Conservation (phyloP, 805 yeast genomes). For the Suhomyces kilbournensis region DNA sequence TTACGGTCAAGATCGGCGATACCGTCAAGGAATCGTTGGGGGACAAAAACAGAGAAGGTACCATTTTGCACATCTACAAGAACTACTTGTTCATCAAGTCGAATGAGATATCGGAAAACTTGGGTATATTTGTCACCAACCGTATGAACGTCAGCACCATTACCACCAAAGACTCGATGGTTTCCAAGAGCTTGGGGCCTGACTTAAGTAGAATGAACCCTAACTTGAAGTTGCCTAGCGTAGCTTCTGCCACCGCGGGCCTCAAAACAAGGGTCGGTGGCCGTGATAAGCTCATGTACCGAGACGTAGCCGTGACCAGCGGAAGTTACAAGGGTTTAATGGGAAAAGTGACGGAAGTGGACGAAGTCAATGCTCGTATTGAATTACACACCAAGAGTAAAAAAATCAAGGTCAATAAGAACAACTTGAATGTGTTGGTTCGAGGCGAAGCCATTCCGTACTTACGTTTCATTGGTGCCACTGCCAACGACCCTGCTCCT, state of each 20-base stretch:
- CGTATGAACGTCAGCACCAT: slow-evolving; percentile 76
- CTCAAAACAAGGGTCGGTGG: slow-evolving; percentile 58
- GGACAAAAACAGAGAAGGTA: slow-evolving; percentile 81
- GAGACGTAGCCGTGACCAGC: slow-evolving; percentile 79
- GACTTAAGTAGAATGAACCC: slow-evolving; percentile 91
- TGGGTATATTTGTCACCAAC: slow-evolving; percentile 85
- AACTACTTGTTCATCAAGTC: slow-evolving; percentile 77
- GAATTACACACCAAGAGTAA: slow-evolving; percentile 92
- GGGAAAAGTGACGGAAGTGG: slow-evolving; percentile 92
- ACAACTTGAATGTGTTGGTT: slow-evolving; percentile 67
- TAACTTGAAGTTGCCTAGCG: slow-evolving; percentile 55
- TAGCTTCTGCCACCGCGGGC: slow-evolving; percentile 41
- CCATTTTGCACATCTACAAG: slow-evolving; percentile 81
- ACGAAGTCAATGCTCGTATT: slow-evolving; percentile 85
- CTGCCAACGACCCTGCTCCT: slow-evolving; percentile 8
- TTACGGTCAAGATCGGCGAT: slow-evolving; percentile 85
- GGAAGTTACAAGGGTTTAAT: slow-evolving; percentile 95
- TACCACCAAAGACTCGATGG: slow-evolving; percentile 75
- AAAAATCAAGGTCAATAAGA: slow-evolving; percentile 78
- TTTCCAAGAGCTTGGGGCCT: slow-evolving; percentile 51
- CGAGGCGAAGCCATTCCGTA: slow-evolving; percentile 74
- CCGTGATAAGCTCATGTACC: slow-evolving; percentile 76
- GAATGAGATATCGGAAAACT: slow-evolving; percentile 74
- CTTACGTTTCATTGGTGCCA: slow-evolving; percentile 67
- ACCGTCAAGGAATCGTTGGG: slow-evolving; percentile 73